Conservation (phyloP, 257 asterid species). For the Rehmannia glutinosa region DNA sequence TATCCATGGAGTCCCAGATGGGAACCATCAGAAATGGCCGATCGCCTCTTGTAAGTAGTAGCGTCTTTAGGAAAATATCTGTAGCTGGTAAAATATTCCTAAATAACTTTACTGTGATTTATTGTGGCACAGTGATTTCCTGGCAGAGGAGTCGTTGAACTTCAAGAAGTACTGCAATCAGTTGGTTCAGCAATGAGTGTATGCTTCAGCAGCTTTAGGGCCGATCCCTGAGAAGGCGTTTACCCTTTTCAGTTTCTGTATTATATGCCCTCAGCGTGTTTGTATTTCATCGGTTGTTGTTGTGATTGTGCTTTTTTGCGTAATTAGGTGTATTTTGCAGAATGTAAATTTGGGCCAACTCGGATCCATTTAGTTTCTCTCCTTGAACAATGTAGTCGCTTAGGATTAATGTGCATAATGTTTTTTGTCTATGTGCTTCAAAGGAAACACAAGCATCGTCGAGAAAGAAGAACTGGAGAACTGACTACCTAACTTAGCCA, state of each 20-base stretch:
- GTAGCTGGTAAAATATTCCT: not conserved
- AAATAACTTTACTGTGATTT: not conserved
- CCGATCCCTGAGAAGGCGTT: not conserved
- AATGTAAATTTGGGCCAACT: slow-evolving; percentile 19
- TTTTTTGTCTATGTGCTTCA: not conserved
- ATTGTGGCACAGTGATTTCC: slow-evolving; percentile 60
- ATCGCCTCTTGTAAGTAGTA: slow-evolving; percentile 64
- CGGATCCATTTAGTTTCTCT: not conserved
- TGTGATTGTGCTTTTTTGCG: not conserved
- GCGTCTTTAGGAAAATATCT: not conserved
- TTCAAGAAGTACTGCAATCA: slow-evolving; percentile 90
- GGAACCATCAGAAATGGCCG: slow-evolving; percentile 76
- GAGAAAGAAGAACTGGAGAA: not conserved
- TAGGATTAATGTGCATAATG: not conserved
- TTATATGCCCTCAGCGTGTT: not conserved
- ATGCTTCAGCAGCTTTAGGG: not conserved
- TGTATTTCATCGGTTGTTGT: not conserved
- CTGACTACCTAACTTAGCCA: no score
- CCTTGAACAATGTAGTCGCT: not conserved
- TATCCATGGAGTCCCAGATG: slow-evolving; percentile 97
- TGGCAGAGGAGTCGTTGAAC: slow-evolving; percentile 69
- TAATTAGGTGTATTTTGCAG: not conserved
- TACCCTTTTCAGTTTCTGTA: not conserved
- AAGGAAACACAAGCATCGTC: no score
- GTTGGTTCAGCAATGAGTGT: slow-evolving; percentile 23